phyloP scores from a whole-genome alignment of 345 rosid species.

The Salix brachista region DNA sequence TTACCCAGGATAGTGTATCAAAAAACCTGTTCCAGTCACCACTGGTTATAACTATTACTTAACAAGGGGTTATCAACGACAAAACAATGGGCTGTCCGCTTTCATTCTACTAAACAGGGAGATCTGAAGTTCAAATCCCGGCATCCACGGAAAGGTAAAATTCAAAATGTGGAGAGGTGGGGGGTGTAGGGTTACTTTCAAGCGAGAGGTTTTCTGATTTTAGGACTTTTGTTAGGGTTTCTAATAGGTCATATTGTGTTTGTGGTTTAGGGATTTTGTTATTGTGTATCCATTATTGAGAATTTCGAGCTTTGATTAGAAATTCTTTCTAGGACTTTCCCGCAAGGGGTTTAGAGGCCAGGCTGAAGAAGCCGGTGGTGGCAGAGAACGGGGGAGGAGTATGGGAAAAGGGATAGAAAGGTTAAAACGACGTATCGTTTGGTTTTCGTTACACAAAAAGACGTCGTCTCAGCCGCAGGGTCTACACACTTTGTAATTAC shows the following conservation, averaged over 20 bases:
- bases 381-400: background rate
- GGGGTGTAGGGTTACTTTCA: slow-evolving; percentile 48
- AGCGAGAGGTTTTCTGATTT: slow-evolving; percentile 27
- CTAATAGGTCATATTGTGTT: slow-evolving; percentile 28
- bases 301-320: background rate
- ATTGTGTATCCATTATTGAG: background rate
- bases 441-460: background rate
- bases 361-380: too few species aligned
- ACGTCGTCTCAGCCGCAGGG: background rate
- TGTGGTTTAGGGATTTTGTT: background rate
- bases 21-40: too few species aligned
- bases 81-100: too few species aligned
- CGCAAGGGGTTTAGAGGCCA: too few species aligned
- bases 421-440: background rate
- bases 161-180: slow-evolving; percentile 30
- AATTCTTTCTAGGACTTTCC: background rate
- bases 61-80: background rate
- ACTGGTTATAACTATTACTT: background rate
- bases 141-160: background rate
- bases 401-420: background rate
- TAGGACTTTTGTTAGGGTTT: slow-evolving; percentile 43
- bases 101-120: background rate
- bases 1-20: too few species aligned
- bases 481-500: too few species aligned
- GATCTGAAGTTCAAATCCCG: background rate